Base-by-base conservation (phyloP, 352 stramenopile genomes). In the Thraustochytrium sp. region DNA sequence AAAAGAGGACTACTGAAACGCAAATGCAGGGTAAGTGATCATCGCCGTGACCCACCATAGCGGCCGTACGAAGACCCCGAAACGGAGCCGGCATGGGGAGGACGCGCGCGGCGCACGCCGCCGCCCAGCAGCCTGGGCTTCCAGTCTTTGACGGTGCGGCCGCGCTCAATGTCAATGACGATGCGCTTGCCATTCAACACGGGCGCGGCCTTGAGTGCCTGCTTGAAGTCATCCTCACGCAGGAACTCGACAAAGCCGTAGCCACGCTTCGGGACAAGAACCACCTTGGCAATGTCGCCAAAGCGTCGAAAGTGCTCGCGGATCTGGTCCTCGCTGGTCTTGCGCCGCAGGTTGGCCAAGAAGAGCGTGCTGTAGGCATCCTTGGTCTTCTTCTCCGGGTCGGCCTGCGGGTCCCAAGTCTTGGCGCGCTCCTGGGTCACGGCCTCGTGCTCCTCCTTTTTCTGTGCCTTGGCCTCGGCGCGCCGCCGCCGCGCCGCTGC, bases 221-320 rank as follows among this genome's bases (percentile, higher is more conserved):
- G 85, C 85, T 97, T 98, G 90, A 99, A 93, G 85, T 98, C 97
- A 64, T 93, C 91, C 87, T 99, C 95, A 84, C 96, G 93, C 83
- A 98, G 94, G 87, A 97, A 99, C 89, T 99, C 96, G n/a, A 99
- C 91, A 87, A 99, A 99, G 9, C 90, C 96, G 88, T 98, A 98
- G 53, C 96, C 96, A 38, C 92, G 89, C 48, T 93, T 96, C 85
- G 98, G 98, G 62, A 92, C 93, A 31, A 84, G 38, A 11, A 87
- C 48, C 9, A 85, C 53, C 3, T 86, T 76, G 40, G 73, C 53
- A 18, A 86, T 85, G 3, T 84, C 48, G 11, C 95, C 95, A 82
- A 95, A 98, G 82, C 96, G 89, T 88, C 98, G 94, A 61, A 99
- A 98, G 86, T 98, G 95, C 46, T 97, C 89, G 5, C 96, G 90